A percentile compares a stretch with the other conserved stretches of the same genome.
These are phyloP conservation scores for Amaranthus palmeri DNA, from an alignment of 148 eudicot species.

Conservation along the genomic window DNA sequence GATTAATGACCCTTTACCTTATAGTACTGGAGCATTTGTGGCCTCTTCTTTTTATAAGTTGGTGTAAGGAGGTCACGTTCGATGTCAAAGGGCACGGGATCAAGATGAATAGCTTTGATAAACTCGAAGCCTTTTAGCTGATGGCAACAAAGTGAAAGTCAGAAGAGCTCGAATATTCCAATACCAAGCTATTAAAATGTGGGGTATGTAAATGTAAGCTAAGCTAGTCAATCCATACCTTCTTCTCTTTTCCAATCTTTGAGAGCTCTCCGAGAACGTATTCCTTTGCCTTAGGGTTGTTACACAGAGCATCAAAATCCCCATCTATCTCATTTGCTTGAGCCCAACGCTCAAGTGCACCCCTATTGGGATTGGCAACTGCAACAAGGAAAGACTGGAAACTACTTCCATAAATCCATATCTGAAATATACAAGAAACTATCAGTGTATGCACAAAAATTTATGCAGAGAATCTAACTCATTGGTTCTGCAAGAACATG, in stretches of 20 bases:
- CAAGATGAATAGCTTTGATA: conserved; percentile 68
- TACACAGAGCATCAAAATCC: conserved; percentile 63
- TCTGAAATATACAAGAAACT: conserved; percentile 25
- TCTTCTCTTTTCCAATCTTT: conserved; percentile 65
- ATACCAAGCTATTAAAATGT: background rate
- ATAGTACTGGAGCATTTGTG: conserved; percentile 72
- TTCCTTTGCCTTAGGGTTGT: conserved; percentile 60
- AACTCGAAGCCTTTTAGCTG: conserved; percentile 88
- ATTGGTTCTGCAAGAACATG: too few species aligned
- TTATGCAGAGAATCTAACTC: too few species aligned
- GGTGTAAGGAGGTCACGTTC: conserved; percentile 84
- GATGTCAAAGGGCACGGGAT: conserved; percentile 70
- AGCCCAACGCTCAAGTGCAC: conserved; percentile 66
- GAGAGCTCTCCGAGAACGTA: conserved; percentile 59
- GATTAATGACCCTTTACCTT: conserved; percentile 43
- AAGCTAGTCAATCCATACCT: conserved; percentile 35
- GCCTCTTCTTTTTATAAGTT: conserved; percentile 77
- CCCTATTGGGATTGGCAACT: conserved; percentile 59
- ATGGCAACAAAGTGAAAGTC: conserved; percentile 15
- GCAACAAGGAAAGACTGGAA: conserved; percentile 74
- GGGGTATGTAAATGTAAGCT: background rate
- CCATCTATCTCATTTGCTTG: conserved; percentile 49
- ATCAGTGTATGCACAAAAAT: background rate
- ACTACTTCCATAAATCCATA: conserved; percentile 86
- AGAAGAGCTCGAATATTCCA: background rate